phyloP scores from a whole-genome alignment of 2,329 filamentous ascomycete genomes.

The Fusarium sacchari region DNA sequence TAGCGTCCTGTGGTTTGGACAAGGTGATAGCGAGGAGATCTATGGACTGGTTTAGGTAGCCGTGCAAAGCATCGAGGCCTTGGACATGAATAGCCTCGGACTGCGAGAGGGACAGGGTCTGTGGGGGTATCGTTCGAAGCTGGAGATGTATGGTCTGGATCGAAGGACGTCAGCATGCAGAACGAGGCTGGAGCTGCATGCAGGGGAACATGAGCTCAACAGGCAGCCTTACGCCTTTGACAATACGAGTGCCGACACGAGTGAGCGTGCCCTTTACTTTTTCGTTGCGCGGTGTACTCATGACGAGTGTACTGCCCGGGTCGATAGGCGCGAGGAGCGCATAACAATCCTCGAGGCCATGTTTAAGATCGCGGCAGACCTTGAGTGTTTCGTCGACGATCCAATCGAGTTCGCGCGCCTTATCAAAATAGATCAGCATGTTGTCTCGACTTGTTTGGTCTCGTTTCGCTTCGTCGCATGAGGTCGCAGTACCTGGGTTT shows the following conservation, averaged over 20 bases:
- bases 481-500: slow-evolving; percentile 58
- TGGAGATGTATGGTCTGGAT: slow-evolving; percentile 78
- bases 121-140: slow-evolving; percentile 71
- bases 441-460: neutral
- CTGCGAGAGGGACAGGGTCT: slow-evolving; percentile 60
- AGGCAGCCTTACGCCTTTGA: slow-evolving; percentile 77
- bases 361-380: slow-evolving; percentile 61
- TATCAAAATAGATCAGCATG: slow-evolving; percentile 45
- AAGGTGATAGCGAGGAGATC: slow-evolving; percentile 83
- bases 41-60: slow-evolving; percentile 83
- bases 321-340: slow-evolving; percentile 85
- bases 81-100: slow-evolving; percentile 67
- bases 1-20: slow-evolving; percentile 67
- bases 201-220: slow-evolving; percentile 32
- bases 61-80: slow-evolving; percentile 76
- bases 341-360: slow-evolving; percentile 88
- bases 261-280: slow-evolving; percentile 93
- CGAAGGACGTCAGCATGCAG: slow-evolving; percentile 9
- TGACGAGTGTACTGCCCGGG: slow-evolving; percentile 86
- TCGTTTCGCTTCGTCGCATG: neutral
- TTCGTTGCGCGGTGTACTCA: slow-evolving; percentile 88
- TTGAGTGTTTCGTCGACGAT: slow-evolving; percentile 61
- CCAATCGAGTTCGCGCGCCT: slow-evolving; percentile 66
- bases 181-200: slow-evolving; percentile 3
- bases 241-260: slow-evolving; percentile 86